These are phyloP conservation scores for Cenchrus americanus DNA, from an alignment of 176 grass and related monocot genomes.

Conservation along the genomic window DNA sequence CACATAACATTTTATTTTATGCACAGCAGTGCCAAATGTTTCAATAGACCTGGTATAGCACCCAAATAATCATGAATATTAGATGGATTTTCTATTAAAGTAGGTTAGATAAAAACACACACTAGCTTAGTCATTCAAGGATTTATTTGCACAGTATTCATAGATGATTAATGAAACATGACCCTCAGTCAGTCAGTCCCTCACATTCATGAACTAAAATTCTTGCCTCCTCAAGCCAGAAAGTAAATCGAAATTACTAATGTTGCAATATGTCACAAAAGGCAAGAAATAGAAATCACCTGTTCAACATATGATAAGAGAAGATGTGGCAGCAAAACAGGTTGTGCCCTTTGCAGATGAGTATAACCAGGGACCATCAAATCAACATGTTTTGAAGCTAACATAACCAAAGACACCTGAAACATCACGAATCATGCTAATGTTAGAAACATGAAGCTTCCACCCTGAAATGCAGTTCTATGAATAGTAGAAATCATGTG, in stretches of 20 bases:
- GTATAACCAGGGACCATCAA: conserved; percentile 99
- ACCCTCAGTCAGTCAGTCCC: not conserved
- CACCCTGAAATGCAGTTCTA: not conserved
- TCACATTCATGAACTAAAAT: conserved; percentile 19
- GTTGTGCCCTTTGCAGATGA: conserved; percentile 95
- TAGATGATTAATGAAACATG: not conserved
- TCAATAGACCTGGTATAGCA: conserved; percentile 7
- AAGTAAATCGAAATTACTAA: conserved; percentile 37
- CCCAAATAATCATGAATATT: not conserved
- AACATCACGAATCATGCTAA: conserved; percentile 39
- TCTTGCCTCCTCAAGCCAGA: not conserved
- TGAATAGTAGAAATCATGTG: not conserved
- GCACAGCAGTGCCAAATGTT: not conserved
- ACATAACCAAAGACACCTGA: conserved; percentile 83
- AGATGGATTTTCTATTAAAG: not conserved
- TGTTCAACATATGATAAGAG: conserved; percentile 97
- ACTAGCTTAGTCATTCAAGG: not conserved
- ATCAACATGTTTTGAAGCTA: conserved; percentile 82
- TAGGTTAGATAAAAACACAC: not conserved
- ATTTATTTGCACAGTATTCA: conserved; percentile 14
- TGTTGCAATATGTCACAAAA: not conserved
- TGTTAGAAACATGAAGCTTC: conserved; percentile 6
- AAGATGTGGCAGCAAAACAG: conserved; percentile 87
- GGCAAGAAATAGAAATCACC: conserved; percentile 44
- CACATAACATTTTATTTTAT: conserved; percentile 28